Percentiles rank a stretch among this genome's conserved stretches.
Evolutionary conservation across 805 yeast species (phyloP).

Genomic region (Nakazawaea ambrosiae): DNA sequence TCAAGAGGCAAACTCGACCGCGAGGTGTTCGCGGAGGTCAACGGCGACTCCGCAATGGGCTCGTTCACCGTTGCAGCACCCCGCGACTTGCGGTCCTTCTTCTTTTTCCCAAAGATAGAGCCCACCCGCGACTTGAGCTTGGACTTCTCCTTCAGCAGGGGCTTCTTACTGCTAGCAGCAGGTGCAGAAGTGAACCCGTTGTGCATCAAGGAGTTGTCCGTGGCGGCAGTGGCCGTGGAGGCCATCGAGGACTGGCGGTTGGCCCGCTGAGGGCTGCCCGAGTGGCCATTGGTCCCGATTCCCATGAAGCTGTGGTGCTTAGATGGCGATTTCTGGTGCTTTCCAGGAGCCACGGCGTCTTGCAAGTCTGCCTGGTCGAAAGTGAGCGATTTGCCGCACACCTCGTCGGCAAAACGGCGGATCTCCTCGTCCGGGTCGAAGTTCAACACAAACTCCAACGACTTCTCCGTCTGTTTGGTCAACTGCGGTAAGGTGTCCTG

Average conservation of each 20-base stretch:
- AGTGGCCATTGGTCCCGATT: background rate
- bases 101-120: constrained; percentile 64
- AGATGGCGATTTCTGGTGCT: constrained; percentile 3
- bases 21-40: constrained; percentile 17
- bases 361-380: constrained; percentile 6
- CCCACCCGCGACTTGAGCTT: constrained; percentile 64
- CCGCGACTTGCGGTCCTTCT: constrained; percentile 28
- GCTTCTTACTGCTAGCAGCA: constrained; percentile 18
- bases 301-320: constrained; percentile 5
- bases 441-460: constrained; percentile 58
- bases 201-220: constrained; percentile 5
- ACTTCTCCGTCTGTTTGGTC: constrained; percentile 48
- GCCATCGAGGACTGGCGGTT: constrained; percentile 3
- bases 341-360: constrained; percentile 5
- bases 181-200: constrained; percentile 14
- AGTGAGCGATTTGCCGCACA: constrained; percentile 15
- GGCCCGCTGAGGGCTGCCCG: background rate
- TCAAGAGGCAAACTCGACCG: constrained; percentile 15
- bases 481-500: constrained; percentile 43
- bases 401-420: constrained; percentile 41
- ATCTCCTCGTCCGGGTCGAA: constrained; percentile 59
- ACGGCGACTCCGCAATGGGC: constrained; percentile 25
- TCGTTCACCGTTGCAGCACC: constrained; percentile 11
- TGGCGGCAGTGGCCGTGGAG: constrained; percentile 9
- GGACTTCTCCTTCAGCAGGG: constrained; percentile 21